Percentiles rank a stretch among this genome's conserved stretches.
These are phyloP conservation scores for Orbilia oligospora DNA, from an alignment of 2,329 filamentous ascomycete species.

Conservation along the genomic window DNA sequence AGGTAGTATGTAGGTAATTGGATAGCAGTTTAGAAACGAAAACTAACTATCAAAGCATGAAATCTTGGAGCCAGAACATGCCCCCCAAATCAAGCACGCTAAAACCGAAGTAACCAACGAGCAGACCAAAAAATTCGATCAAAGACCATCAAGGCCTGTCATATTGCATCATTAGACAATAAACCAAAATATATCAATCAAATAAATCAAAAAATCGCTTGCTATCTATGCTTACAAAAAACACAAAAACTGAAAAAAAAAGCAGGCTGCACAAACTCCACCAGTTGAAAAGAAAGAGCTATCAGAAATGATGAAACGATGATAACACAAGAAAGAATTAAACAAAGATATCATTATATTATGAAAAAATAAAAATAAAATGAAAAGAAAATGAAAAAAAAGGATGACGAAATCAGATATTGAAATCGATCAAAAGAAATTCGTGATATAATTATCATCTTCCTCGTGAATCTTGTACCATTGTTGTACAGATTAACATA, in stretches of 20 bases:
- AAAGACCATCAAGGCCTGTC: constrained; percentile 1
- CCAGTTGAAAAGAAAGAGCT: constrained; percentile 7
- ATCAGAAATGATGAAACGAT: not conserved
- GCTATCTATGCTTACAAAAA: constrained; percentile 55
- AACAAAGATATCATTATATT: not conserved
- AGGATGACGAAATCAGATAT: not conserved
- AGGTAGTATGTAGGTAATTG: too few species aligned
- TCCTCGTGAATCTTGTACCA: constrained; percentile 9
- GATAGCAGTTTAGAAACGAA: constrained; percentile 31
- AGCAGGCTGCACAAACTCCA: constrained; percentile 15
- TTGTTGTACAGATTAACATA: constrained; percentile 31
- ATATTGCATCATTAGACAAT: not conserved
- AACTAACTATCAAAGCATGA: not conserved
- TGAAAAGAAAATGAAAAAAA: not conserved
- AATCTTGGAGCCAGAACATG: too few species aligned
- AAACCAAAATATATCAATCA: not conserved
- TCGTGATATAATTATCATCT: not conserved
- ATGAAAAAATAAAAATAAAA: not conserved
- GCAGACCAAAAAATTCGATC: not conserved
- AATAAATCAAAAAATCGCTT: constrained; percentile 15
- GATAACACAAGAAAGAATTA: not conserved
- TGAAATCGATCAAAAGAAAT: not conserved
- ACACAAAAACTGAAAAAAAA: not conserved
- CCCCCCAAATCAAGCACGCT: too few species aligned
- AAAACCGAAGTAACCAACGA: constrained; percentile 6